Base-by-base conservation (phyloP, 352 stramenopile species). In the Pythium folliculosum region DNA sequence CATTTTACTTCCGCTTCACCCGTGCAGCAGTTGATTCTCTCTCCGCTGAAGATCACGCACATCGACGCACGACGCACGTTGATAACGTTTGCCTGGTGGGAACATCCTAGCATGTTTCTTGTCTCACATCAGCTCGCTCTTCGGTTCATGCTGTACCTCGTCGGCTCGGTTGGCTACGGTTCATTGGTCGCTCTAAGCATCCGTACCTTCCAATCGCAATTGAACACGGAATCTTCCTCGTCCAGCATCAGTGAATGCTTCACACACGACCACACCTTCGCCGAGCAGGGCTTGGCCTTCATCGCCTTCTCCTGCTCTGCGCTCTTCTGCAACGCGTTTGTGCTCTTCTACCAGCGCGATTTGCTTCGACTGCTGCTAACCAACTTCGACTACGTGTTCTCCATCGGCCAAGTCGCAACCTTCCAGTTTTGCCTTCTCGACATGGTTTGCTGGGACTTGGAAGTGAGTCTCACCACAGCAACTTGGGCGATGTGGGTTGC, bases 381-480 rank as follows among this genome's bases (percentile, higher is more conserved):
- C 23, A 65, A 65, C 44, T 65, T 65, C 23, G 58, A 65, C 58
- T 50, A 54, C 19, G 7, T 55, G 5, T 65, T 65, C 58, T 56
- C 47, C 12, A 21, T 62, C 43, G 48, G 32, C 1, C 62, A 68
- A 35, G 13, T 54, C 27, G 17, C 40, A 12, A 21, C 49, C 5
- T 61, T 37, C 43, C 19, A 50, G 22, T 3, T 50, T 8, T 38
- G 51, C 16, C 6, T 68, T 17, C 13, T 61, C 17, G 62, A 68
- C 44, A 68, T 68, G 51, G 22, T 60, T 21, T 56, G 53, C 35
- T 68, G 40, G 52, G 30, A 68, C 6, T 10, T 17, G 2, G 21
- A 52, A 21, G 17, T 25, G 5, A 30, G 14, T 19, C 32, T 56
- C 2, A 43, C 49, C n/a, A 37, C 56, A 7, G 19, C 22, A 7